Evolutionary conservation across 2,329 filamentous ascomycete species (phyloP).

Genomic region (Aspergillus pseudoglaucus): DNA sequence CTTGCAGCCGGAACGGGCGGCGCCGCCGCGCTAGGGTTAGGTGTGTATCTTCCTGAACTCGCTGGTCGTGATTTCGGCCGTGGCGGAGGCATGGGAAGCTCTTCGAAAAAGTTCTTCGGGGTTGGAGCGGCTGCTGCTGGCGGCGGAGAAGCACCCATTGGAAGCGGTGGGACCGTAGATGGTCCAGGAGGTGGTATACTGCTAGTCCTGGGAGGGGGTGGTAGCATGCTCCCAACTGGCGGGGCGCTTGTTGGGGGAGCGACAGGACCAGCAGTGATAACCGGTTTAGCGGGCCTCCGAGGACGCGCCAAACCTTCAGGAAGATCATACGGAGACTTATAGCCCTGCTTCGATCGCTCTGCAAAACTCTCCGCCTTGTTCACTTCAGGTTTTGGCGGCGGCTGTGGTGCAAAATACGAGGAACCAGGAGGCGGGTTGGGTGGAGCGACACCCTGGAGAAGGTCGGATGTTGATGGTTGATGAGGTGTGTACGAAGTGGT

Average conservation of each 20-base stretch:
- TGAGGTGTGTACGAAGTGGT: constrained; percentile 46
- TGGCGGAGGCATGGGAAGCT: constrained; percentile 56
- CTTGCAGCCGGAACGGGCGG: constrained; percentile 9
- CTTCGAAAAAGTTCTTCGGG: constrained; percentile 64
- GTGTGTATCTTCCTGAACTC: constrained; percentile 36
- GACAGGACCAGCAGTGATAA: constrained; percentile 36
- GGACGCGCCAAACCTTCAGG: constrained; percentile 71
- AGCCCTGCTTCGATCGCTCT: constrained; percentile 84
- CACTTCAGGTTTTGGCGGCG: constrained; percentile 26
- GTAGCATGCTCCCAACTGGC: constrained; percentile 26
- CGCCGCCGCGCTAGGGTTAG: constrained; percentile 22
- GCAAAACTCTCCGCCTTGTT: constrained; percentile 72
- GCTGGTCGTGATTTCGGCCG: constrained; percentile 52
- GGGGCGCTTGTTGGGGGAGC: background rate
- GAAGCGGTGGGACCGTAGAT: constrained; percentile 9
- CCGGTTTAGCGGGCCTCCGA: constrained; percentile 55
- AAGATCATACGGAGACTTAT: constrained; percentile 89
- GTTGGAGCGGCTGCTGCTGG: constrained; percentile 13
- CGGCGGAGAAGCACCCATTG: constrained; percentile 31
- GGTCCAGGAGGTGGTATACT: constrained; percentile 46
- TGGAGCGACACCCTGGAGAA: constrained; percentile 33
- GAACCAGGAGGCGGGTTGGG: constrained; percentile 13
- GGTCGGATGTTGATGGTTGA: constrained; percentile 44
- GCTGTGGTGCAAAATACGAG: constrained; percentile 21
- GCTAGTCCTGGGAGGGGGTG: constrained; percentile 56